Conservation (phyloP, 805 yeast species). For the Lipomyces starkeyi region DNA sequence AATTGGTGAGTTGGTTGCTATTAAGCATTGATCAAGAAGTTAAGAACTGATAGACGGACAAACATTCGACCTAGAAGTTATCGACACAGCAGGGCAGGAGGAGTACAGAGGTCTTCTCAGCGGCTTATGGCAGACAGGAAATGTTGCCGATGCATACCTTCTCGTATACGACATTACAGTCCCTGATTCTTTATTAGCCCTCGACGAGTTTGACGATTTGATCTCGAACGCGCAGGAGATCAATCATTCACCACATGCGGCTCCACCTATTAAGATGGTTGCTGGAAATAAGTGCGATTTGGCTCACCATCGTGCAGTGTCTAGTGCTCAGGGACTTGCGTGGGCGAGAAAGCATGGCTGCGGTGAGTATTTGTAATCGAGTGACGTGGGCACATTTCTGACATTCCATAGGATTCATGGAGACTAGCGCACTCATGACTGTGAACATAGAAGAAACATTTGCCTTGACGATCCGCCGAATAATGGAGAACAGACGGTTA, state of each 20-base stretch:
- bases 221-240: conserved; percentile 71
- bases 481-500: conserved; percentile 18
- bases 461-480: conserved; percentile 61
- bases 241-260: conserved; percentile 53
- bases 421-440: conserved; percentile 86
- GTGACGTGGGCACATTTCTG: background rate
- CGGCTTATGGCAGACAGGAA: conserved; percentile 43
- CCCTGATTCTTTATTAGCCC: conserved; percentile 42
- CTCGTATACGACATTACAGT: conserved; percentile 47
- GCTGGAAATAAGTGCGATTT: conserved; percentile 75
- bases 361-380: conserved; percentile 18
- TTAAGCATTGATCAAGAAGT: background rate
- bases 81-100: conserved; percentile 83
- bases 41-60: conserved; percentile 49
- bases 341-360: conserved; percentile 64
- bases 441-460: conserved; percentile 83
- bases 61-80: conserved; percentile 59
- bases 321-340: conserved; percentile 56
- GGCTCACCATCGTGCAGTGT: conserved; percentile 61
- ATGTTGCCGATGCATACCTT: conserved; percentile 45
- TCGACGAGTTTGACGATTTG: conserved; percentile 45
- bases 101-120: conserved; percentile 66
- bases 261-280: conserved; percentile 66
- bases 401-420: conserved; percentile 68
- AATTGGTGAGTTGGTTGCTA: conserved; percentile 40